Evolutionary conservation across 176 grass and related monocot species (phyloP), one percentile per base, ranked within the genome.

Genomic region (Eleusine indica): DNA sequence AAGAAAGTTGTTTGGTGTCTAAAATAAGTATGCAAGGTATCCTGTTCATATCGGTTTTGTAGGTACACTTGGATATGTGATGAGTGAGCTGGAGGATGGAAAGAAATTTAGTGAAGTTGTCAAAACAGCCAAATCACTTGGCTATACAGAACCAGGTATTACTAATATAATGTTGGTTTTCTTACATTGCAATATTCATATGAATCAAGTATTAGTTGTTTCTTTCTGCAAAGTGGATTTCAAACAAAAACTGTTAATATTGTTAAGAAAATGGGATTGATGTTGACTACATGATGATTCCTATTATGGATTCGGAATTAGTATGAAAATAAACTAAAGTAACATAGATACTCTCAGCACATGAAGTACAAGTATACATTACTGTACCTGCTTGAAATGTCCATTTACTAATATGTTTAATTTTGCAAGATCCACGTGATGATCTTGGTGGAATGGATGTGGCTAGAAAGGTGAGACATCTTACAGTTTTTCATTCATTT

Each of bases 51-150:
- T 61, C 51, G 52, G 9, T 60, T 79, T 79, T 79, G 67, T 71
- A 98, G 96, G 96, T 86, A 95, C 93, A 84, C 89, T 98, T 60
- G 93, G 96, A 58, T 95, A 95, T 77, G 96, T 98, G 73, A 93
- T 98, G 96, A 95, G 92, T 88, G 96, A 93, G 82, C 78, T 98
- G 64, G 92, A 98, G 54, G 93, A 87, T 68, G 91, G 91, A 70
- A 98, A 93, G 74, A 67, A 38, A 80, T 88, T 98, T 74, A 98
- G 91, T 82, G 76, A 98, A 93, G 83, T 98, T 78, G 91, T 98
- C 80, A 86, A 87, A 88, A 86, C 72, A 39, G 92, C 95, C 74
- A 98, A 93, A 51, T 88, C 79, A 76, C 96, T 93, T 87, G 96
- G 96, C 22, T 98, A 90, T 85, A 98, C 93, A 56, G 96, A 98